These are phyloP conservation scores for Colletotrichum musae DNA, from an alignment of 2,329 filamentous ascomycete genomes.

Conservation along the genomic window DNA sequence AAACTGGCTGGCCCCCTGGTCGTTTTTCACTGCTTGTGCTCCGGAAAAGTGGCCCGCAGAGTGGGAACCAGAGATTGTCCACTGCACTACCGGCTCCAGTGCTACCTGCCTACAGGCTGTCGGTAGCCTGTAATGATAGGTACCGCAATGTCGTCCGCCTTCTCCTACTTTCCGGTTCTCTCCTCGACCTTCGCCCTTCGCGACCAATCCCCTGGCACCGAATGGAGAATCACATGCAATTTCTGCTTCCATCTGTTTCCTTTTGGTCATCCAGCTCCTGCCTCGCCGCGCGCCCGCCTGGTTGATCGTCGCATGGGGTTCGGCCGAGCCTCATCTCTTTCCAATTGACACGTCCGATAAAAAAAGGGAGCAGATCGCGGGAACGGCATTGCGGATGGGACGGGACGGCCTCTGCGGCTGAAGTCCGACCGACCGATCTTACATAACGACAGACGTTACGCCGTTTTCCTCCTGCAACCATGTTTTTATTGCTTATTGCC, in stretches of 20 bases:
- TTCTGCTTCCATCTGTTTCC: conserved; percentile 24
- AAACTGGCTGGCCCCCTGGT: conserved; percentile 16
- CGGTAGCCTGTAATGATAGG: too few species aligned
- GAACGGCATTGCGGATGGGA: neutral
- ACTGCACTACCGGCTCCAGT: too few species aligned
- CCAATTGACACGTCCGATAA: conserved; percentile 8
- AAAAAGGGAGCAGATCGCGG: conserved; percentile 12
- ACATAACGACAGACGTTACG: neutral
- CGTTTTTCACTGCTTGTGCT: conserved; percentile 3
- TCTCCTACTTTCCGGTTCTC: conserved; percentile 15
- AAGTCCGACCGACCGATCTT: neutral
- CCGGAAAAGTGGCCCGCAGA: conserved; percentile 1
- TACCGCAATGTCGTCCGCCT: conserved; percentile 3
- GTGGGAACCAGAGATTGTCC: conserved; percentile 22
- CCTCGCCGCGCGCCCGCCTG: neutral
- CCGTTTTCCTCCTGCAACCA: neutral
- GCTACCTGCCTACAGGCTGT: too few species aligned
- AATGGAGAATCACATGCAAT: conserved; percentile 37
- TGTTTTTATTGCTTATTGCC: neutral
- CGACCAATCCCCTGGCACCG: conserved; percentile 18
- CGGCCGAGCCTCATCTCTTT: neutral
- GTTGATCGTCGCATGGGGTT: conserved; percentile 31
- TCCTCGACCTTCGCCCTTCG: neutral
- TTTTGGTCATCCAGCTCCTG: conserved; percentile 3
- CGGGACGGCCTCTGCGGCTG: conserved; percentile 13